These are phyloP conservation scores for Aplosporella prunicola DNA, from an alignment of 2,329 filamentous ascomycete genomes.

Conservation along the genomic window DNA sequence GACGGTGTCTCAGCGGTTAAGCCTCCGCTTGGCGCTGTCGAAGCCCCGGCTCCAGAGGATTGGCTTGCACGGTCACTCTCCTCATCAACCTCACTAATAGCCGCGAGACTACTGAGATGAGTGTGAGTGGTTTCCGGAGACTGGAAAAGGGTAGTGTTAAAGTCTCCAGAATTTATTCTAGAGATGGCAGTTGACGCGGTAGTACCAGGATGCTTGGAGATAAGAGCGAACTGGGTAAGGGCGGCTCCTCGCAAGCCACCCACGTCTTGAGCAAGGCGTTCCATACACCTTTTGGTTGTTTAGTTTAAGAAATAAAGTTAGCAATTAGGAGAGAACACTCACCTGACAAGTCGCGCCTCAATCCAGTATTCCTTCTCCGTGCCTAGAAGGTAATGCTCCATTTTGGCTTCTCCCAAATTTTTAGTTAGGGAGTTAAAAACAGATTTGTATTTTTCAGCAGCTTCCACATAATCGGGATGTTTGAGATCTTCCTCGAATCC, in stretches of 20 bases:
- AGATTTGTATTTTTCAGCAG: slow-evolving; percentile 54
- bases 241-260: slow-evolving; percentile 86
- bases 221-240: slow-evolving; percentile 74
- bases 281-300: no score
- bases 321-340: not conserved
- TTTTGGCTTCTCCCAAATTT: slow-evolving; percentile 74
- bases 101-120: slow-evolving; percentile 28
- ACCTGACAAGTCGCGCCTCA: slow-evolving; percentile 67
- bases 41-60: slow-evolving; percentile 11
- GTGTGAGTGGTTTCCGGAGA: slow-evolving; percentile 1
- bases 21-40: slow-evolving; percentile 15
- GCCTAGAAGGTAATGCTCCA: slow-evolving; percentile 77
- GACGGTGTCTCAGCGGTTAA: slow-evolving; percentile 46
- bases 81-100: slow-evolving; percentile 28
- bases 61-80: not conserved
- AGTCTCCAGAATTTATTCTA: slow-evolving; percentile 2
- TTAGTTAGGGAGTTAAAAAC: slow-evolving; percentile 63
- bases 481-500: slow-evolving; percentile 71
- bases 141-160: not conserved
- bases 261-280: slow-evolving; percentile 34
- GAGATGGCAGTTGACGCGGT: not conserved
- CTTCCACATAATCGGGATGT: slow-evolving; percentile 53
- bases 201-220: slow-evolving; percentile 47
- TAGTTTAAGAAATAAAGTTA: no score
- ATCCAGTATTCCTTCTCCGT: slow-evolving; percentile 69